Conservation (phyloP, 768 basidiomycete species). For the Paxillus rubicundulus region DNA sequence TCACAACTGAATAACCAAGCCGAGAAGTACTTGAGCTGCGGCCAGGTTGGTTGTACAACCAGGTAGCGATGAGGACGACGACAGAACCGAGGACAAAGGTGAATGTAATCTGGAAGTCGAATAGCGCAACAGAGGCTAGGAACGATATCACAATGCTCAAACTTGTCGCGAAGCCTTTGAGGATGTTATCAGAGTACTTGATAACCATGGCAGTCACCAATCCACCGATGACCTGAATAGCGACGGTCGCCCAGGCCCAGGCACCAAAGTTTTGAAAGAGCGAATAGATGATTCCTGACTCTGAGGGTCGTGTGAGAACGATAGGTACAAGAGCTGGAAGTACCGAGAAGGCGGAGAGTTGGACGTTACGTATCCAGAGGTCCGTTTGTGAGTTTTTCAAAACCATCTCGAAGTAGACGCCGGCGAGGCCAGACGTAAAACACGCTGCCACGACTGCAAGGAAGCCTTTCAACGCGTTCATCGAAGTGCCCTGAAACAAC, state of each 20-base stretch:
- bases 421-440: conserved; percentile 93
- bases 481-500: conserved; percentile 46
- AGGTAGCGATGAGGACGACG: conserved; percentile 85
- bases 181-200: conserved; percentile 89
- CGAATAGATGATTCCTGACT: conserved; percentile 41
- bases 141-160: conserved; percentile 94
- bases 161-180: conserved; percentile 94
- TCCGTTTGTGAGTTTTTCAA: conserved; percentile 86
- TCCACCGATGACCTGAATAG: conserved; percentile 88
- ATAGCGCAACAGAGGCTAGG: conserved; percentile 85
- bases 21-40: conserved; percentile 34
- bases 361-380: conserved; percentile 96
- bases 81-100: conserved; percentile 83
- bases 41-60: conserved; percentile 80
- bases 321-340: conserved; percentile 84
- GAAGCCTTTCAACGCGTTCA: conserved; percentile 86
- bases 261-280: conserved; percentile 84
- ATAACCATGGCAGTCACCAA: conserved; percentile 91
- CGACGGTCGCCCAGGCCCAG: conserved; percentile 91
- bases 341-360: conserved; percentile 91
- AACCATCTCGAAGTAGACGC: conserved; percentile 98
- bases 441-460: conserved; percentile 88
- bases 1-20: conserved; percentile 26
- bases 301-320: conserved; percentile 48
- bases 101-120: conserved; percentile 83